These are phyloP conservation scores for Volvox africanus DNA, from an alignment of 139 green algal species.

Conservation along the genomic window DNA sequence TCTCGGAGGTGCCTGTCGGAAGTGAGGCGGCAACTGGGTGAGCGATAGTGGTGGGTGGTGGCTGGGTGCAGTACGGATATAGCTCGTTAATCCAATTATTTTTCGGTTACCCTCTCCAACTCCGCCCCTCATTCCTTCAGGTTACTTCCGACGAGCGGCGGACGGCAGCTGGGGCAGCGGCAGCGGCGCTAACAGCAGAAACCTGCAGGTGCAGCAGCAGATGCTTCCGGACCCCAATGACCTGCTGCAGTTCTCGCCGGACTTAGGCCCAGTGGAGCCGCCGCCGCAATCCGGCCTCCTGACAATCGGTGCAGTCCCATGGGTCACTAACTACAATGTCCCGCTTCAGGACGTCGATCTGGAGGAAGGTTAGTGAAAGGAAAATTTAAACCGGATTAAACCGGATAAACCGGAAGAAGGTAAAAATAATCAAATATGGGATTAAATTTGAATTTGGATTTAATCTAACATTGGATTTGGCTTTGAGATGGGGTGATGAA, in stretches of 20 bases:
- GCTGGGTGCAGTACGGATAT: too few relatives aligned
- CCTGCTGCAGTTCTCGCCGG: constrained; percentile 42
- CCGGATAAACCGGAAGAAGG: too few relatives aligned
- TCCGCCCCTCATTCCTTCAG: neutral
- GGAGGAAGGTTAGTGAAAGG: neutral
- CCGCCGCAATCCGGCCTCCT: constrained; percentile 57
- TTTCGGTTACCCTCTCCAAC: too few relatives aligned
- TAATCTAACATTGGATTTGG: too few relatives aligned
- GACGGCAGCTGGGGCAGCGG: constrained; percentile 5
- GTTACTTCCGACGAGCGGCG: constrained; percentile 32
- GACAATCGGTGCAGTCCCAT: constrained; percentile 75
- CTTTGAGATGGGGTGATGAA: too few relatives aligned
- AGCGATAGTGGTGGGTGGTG: neutral
- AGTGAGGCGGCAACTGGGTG: constrained; percentile 69
- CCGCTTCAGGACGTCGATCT: constrained; percentile 38
- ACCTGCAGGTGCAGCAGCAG: too few relatives aligned
- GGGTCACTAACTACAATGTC: constrained; percentile 90
- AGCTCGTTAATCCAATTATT: too few relatives aligned
- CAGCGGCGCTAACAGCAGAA: neutral
- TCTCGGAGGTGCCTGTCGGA: constrained; percentile 63
- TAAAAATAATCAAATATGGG: too few relatives aligned
- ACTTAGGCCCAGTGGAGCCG: constrained; percentile 32
- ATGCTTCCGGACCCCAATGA: neutral
- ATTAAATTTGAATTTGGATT: too few relatives aligned
- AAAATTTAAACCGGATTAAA: too few relatives aligned